Evolutionary conservation across 352 stramenopile species (phyloP).

Genomic region (Phytopythium ostracodes): DNA sequence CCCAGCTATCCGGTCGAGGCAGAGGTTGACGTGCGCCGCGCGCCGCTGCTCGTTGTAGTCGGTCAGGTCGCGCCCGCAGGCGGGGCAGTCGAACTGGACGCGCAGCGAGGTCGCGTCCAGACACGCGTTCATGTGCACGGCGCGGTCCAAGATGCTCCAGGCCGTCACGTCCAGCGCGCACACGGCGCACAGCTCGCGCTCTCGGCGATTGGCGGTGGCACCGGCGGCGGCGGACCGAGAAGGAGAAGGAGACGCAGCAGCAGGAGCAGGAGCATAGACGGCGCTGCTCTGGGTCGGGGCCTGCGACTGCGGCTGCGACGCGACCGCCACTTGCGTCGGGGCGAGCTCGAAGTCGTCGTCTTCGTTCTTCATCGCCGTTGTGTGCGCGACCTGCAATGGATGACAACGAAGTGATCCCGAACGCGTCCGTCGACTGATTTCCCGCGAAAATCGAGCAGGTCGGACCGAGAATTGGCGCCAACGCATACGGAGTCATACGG

Average conservation of each 20-base stretch:
- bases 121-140: constrained; percentile 73
- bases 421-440: too few species aligned
- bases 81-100: constrained; percentile 44
- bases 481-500: too few species aligned
- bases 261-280: too few species aligned
- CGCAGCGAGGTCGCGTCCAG: constrained; percentile 37
- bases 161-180: constrained; percentile 57
- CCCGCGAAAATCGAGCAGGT: too few species aligned
- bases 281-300: constrained; percentile 13
- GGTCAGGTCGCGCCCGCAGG: constrained; percentile 48
- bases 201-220: not conserved
- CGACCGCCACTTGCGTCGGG: constrained; percentile 24
- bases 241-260: too few species aligned
- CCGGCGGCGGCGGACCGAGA: too few species aligned
- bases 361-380: constrained; percentile 9
- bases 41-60: constrained; percentile 66
- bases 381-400: too few species aligned
- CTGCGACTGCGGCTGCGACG: not conserved
- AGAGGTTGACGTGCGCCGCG: constrained; percentile 64
- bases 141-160: constrained; percentile 42
- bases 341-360: constrained; percentile 17
- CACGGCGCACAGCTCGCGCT: constrained; percentile 38
- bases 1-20: constrained; percentile 34
- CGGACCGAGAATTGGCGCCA: not conserved
- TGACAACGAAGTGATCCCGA: too few species aligned